Conservation (phyloP, 208 protist species). For the Balamuthia mandrillaris region DNA sequence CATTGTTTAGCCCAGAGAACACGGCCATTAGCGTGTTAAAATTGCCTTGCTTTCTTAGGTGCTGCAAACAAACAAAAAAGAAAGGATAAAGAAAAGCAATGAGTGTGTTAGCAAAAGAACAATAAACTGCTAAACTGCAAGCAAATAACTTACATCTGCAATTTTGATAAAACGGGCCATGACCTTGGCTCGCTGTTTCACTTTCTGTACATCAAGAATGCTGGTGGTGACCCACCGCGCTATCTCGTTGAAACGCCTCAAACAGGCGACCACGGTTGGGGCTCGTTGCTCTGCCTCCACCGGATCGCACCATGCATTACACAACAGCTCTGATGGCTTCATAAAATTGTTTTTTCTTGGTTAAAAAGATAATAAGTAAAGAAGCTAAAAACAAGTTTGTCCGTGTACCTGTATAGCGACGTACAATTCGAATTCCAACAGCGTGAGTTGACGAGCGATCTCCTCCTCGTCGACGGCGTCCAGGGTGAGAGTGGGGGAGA, state of each 20-base stretch:
- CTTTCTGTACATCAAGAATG: not conserved
- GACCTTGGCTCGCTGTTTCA: conserved; percentile 3
- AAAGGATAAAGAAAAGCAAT: not conserved
- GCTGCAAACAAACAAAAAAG: not conserved
- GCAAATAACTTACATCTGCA: not conserved
- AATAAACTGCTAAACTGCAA: too few species aligned
- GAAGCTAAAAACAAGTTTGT: not conserved
- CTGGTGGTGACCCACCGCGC: conserved; percentile 7
- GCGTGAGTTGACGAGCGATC: conserved; percentile 57
- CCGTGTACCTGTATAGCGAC: not conserved
- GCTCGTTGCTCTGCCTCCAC: not conserved
- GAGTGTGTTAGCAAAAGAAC: too few species aligned
- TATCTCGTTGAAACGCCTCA: not conserved
- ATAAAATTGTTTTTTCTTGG: not conserved
- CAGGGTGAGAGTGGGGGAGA: conserved; percentile 41
- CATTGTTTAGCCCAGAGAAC: not conserved
- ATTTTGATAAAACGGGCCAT: not conserved
- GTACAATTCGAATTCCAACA: conserved; percentile 56
- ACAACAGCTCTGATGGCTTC: not conserved
- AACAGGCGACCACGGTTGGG: not conserved
- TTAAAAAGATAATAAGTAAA: not conserved
- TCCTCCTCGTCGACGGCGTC: conserved; percentile 61
- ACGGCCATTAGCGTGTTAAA: not conserved
- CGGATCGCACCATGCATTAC: not conserved
- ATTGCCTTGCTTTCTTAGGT: not conserved